Evolutionary conservation across 768 basidiomycete genomes (phyloP), one percentile per base, ranked within the genome.

Genomic region (Phanerochaete carnosa): DNA sequence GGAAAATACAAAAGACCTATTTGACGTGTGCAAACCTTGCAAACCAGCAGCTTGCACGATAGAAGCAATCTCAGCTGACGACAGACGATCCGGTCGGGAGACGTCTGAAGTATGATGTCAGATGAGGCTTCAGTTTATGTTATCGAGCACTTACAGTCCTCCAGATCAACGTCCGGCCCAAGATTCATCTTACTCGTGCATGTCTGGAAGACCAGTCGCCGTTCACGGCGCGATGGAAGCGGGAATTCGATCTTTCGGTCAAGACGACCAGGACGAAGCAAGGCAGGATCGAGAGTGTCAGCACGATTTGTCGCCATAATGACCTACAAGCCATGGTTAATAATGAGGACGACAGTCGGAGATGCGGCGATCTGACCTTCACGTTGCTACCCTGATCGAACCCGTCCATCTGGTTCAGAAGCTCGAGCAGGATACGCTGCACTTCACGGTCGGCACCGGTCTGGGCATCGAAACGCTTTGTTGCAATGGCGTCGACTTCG

Each of bases 271-370:
- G 97, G 97, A 68, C 97, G 94, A 35, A 99, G 88, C 45, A 99
- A 79, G 4, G 97, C 97, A 60, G 97, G 97, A 74, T 99, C 97
- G 30, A 99, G 83, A 5, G 97, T 99, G 74, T 99, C 97, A 49
- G 93, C 92, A 67, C 97, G 91, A 77, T 99, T 99, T 45, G 97
- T 99, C 28, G 97, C 97, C 97, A 98, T 98, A 73, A 99, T 99
- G 45, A 99, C 97, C 95, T 97, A 62, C 22, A 59, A 57, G 23
- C 30, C 53, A 47, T 11, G 23, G 28, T 22, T 29, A 57, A 50
- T 22, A 49, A 32, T 45, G 47, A 33, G n/a, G n/a, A 57, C 35
- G 11, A 32, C 8, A 19, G 3, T 11, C 23, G 47, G 26, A 23
- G 53, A 19, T 32, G 35, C 9, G 2, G 6, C 32, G 5, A 32